These are phyloP conservation scores for Ceratopteris richardii DNA, from an alignment of 75 land plant species.

Conservation along the genomic window DNA sequence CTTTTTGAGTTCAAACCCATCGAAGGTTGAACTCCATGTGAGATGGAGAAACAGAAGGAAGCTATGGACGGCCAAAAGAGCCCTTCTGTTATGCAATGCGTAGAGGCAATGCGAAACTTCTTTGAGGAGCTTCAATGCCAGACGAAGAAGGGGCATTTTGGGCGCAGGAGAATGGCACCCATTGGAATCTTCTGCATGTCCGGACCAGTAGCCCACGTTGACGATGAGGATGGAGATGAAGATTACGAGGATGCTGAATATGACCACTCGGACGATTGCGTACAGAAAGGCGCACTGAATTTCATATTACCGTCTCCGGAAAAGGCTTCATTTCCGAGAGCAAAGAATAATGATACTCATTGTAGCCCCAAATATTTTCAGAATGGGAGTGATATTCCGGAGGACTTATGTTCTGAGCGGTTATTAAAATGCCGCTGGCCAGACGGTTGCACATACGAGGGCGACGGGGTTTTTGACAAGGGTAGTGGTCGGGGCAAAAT, in stretches of 20 bases:
- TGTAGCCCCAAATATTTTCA: no score
- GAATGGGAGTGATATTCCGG: not conserved
- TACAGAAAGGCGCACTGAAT: no score
- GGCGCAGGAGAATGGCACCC: conserved; percentile 4
- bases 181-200: conserved; percentile 67
- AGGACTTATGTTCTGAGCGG: conserved; percentile 55
- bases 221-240: conserved; percentile 27
- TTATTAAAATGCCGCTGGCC: conserved; percentile 80
- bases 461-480: conserved; percentile 85
- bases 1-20: no score
- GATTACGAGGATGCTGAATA: conserved; percentile 10
- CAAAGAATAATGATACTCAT: no score
- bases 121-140: conserved; percentile 1
- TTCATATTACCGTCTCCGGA: no score
- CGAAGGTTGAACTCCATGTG: no score
- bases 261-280: no score
- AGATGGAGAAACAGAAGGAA: no score
- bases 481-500: conserved; percentile 75
- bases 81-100: not conserved
- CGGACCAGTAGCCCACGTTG: conserved; percentile 52
- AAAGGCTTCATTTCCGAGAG: no score
- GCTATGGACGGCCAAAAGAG: no score
- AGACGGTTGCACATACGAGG: conserved; percentile 83
- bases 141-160: not conserved
- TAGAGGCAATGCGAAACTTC: not conserved